Base-by-base conservation (phyloP, 768 basidiomycete species). In the Trametes cinnabarina region DNA sequence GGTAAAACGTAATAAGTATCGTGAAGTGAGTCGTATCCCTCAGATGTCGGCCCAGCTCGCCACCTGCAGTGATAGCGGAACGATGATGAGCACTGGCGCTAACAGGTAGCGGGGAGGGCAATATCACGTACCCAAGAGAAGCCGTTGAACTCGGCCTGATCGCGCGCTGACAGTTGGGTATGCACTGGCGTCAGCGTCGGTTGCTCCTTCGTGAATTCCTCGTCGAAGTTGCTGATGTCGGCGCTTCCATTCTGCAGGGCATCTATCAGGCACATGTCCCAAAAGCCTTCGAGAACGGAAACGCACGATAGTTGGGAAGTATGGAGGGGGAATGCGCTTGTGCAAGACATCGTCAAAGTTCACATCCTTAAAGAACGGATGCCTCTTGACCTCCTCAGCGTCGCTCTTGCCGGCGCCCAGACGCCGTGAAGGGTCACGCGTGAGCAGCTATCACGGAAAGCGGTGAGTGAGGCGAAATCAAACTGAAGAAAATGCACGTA, bases 331-430 rank as follows among this genome's bases (percentile, higher is more conserved):
- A 67, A 98, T 94, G 58, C 95, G 92, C 74, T 98, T 98, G 77
- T 97, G 81, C 63, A 96, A 71, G n/a, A 99, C 90, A 72, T 98
- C 96, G 63, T 98, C 97, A 72, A 89, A 99, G 76, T 76, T 98
- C 47, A 96, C 91, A 71, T 98, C 97, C 74, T 95, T 94, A 83
- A 99, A 99, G 85, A 98, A 99, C 3, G 94, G 86, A 69, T 98
- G 97, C 54, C 84, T 81, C 76, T 99, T 99, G 77, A 99, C 96
- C 66, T 98, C 96, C 66, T 93, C 91, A 1, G 97, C 97, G 65
- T 98, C 97, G 57, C 85, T 84, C 69, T 94, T 92, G 17, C 86
- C 87, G 23, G 94, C 90, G 28, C 97, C 97, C 10, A 99, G 82
- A 56, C 97, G 91, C 26, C 93, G 91, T 23, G 75, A 71, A 26